Base-by-base conservation (phyloP, 2,329 filamentous ascomycete species). In the Pseudogymnoascus sp. region DNA sequence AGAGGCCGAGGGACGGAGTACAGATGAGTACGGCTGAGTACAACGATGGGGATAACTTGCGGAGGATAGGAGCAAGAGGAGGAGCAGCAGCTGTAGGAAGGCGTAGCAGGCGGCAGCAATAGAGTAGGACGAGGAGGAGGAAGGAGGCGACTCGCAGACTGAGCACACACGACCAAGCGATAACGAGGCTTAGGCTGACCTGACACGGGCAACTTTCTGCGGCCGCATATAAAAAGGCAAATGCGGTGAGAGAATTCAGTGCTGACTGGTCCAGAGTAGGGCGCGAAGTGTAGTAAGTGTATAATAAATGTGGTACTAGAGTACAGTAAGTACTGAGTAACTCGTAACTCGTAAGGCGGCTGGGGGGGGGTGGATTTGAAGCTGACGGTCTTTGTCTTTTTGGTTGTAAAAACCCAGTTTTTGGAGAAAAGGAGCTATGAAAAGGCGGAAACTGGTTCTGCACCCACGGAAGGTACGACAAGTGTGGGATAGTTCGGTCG, bases 131-230 rank as follows among this genome's bases (percentile, higher is more conserved):
- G 11, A 11, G 41, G 24, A 50, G 44, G 26, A 50, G 10, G 39
- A 24, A 10, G 39, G 44, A 13, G 5, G 40, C 24, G 44, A 33
- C 26, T 33, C 8, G n/a, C n/a, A 31, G 21, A 17, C 24, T 2
- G 15, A 13, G 11, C 26, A 15, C n/a, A 54, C 44, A 50, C 26
- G 44, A 54, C 44, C 44, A 50, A 36, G n/a, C 24, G 44, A 54
- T 54, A 54, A 54, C 13, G 44, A 31, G 44, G 44, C 44, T 54
- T 33, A 33, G 44, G 44, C 44, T 54, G 44, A 54, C 44, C 10
- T 50, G 44, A 31, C 44, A 50, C 44, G 26, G 8, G 44, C 26
- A 17, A 31, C 5, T 47, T 50, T n/a, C 24, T 17, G 44, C 41
- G 44, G 44, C 26, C 26, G 26, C n/a, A 54, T 54, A 33, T 54